These are phyloP conservation scores for Streptanthus diversifolius DNA, from an alignment of 345 rosid genomes.

Conservation along the genomic window DNA sequence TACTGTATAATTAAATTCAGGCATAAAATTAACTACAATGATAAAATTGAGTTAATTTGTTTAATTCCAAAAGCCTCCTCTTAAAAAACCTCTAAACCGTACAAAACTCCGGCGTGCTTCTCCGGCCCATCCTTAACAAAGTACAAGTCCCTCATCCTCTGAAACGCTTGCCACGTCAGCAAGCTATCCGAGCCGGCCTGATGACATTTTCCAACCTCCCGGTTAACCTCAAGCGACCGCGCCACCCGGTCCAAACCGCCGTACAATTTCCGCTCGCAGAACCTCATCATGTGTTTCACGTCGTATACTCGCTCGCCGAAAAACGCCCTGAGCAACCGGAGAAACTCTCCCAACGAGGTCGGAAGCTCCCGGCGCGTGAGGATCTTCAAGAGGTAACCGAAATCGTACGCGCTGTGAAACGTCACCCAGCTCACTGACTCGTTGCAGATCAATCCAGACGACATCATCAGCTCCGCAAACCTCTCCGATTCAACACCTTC, in stretches of 20 bases:
- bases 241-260: slow-evolving; percentile 89
- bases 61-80: neutral
- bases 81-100: slow-evolving; percentile 62
- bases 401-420: slow-evolving; percentile 93
- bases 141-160: slow-evolving; percentile 67
- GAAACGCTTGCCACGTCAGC: slow-evolving; percentile 86
- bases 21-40: neutral
- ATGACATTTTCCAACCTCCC: slow-evolving; percentile 82
- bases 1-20: neutral
- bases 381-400: slow-evolving; percentile 78
- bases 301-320: slow-evolving; percentile 76
- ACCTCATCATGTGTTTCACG: slow-evolving; percentile 79
- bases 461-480: slow-evolving; percentile 87
- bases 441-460: slow-evolving; percentile 78
- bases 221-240: slow-evolving; percentile 52
- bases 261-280: slow-evolving; percentile 51
- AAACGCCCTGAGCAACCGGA: slow-evolving; percentile 43
- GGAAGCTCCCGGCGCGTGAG: slow-evolving; percentile 72
- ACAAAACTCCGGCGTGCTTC: slow-evolving; percentile 77
- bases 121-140: slow-evolving; percentile 60
- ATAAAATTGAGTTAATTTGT: slow-evolving; percentile 24
- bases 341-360: slow-evolving; percentile 45
- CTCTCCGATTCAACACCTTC: slow-evolving; percentile 58
- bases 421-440: slow-evolving; percentile 87
- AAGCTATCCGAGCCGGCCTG: slow-evolving; percentile 96